These are phyloP conservation scores for Galium porrigens DNA, from an alignment of 305 asterid genomes.

Conservation along the genomic window DNA sequence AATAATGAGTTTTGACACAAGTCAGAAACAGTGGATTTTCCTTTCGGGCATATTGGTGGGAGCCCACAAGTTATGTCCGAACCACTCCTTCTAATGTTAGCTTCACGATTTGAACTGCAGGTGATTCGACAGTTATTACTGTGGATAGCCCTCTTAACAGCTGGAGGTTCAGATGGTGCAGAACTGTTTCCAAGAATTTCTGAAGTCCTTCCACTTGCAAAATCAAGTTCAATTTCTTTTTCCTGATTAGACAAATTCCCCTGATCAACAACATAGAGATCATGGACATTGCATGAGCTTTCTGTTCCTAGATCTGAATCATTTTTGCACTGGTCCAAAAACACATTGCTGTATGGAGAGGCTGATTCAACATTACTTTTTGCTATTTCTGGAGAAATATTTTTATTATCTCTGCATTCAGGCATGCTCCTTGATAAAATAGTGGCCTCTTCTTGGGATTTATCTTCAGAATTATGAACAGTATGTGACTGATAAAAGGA, in stretches of 20 bases:
- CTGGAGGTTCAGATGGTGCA: slow-evolving; percentile 20
- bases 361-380: slow-evolving; percentile 22
- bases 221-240: slow-evolving; percentile 3
- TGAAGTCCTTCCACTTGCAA: slow-evolving; percentile 4
- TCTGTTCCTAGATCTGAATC: slow-evolving; percentile 15
- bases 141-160: slow-evolving; percentile 14
- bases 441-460: slow-evolving; percentile 15
- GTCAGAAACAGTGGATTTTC: slow-evolving; percentile 22
- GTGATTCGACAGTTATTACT: slow-evolving; percentile 18
- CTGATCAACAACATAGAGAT: slow-evolving; percentile 21
- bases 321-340: slow-evolving; percentile 19
- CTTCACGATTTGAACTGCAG: slow-evolving; percentile 19
- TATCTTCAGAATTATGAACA: slow-evolving; percentile 16
- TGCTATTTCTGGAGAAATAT: slow-evolving; percentile 13
- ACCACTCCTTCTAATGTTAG: slow-evolving; percentile 25
- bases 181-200: slow-evolving; percentile 13
- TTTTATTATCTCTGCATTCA: slow-evolving; percentile 15
- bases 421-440: slow-evolving; percentile 5
- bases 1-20: slow-evolving; percentile 33
- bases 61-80: slow-evolving; percentile 31
- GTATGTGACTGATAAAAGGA: slow-evolving; percentile 3
- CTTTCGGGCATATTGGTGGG: slow-evolving; percentile 37
- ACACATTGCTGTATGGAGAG: slow-evolving; percentile 3
- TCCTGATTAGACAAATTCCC: slow-evolving; percentile 16
- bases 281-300: slow-evolving; percentile 23